Percentiles rank a stretch among this genome's conserved stretches.
phyloP scores from a whole-genome alignment of 164 flowering plant species.

The Warburgia ugandensis region DNA sequence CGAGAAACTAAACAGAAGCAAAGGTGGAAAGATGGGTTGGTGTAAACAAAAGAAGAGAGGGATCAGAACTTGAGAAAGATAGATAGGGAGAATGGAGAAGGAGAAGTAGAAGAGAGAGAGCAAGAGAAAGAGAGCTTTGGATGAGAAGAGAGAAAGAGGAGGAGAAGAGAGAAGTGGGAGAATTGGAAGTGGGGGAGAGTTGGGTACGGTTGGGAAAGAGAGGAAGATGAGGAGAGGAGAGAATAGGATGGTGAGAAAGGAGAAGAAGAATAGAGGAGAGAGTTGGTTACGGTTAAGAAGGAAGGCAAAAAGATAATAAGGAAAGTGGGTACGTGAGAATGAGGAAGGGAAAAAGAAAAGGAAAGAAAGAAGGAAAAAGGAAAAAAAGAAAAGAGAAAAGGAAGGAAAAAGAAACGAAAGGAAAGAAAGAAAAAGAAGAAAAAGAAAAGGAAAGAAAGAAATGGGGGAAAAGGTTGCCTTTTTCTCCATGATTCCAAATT shows the following conservation, averaged over 20 bases:
- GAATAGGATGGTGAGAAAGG: not conserved
- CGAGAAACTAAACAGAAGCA: no score
- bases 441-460: not conserved
- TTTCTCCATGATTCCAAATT: no score
- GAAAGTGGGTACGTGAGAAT: no score
- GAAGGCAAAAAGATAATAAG: not conserved
- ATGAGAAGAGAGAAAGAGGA: not conserved
- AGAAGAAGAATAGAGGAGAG: not conserved
- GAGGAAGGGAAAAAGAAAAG: constrained; percentile 3
- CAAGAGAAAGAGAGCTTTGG: not conserved
- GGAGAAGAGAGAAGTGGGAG: not conserved
- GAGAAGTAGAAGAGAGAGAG: not conserved
- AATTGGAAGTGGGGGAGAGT: no score
- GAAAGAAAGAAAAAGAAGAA: not conserved
- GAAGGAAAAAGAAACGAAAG: not conserved
- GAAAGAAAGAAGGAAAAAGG: constrained; percentile 2
- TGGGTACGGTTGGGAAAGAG: no score
- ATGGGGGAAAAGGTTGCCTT: not conserved
- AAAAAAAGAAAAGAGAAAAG: not conserved
- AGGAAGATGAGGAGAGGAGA: not conserved
- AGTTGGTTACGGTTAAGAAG: not conserved
- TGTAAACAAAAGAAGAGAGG: not conserved
- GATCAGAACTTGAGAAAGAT: not conserved
- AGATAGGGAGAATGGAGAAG: not conserved
- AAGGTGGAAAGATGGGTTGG: no score